Conservation (phyloP, 768 basidiomycete genomes). For the Tremella yokohamensis region DNA sequence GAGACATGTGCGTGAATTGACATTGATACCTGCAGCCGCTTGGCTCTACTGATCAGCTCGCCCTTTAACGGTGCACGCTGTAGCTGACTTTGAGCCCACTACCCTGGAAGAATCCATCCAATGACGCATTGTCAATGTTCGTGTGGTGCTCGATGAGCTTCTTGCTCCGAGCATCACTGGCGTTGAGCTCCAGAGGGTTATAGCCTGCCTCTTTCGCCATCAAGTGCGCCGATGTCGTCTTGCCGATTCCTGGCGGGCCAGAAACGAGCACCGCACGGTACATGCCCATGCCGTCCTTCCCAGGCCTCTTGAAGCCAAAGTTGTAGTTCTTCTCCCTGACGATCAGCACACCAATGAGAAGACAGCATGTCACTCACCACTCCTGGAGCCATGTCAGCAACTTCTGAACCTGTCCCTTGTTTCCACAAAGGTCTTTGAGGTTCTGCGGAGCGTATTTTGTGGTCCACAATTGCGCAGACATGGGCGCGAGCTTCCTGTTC, state of each 20-base stretch:
- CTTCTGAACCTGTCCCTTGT: slow-evolving; percentile 87
- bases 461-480: slow-evolving; percentile 75
- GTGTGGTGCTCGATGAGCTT: slow-evolving; percentile 92
- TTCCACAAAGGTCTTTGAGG: slow-evolving; percentile 89
- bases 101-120: slow-evolving; percentile 68
- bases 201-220: slow-evolving; percentile 86
- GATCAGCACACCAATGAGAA: slow-evolving; percentile 4
- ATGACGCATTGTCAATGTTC: slow-evolving; percentile 80
- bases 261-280: slow-evolving; percentile 85
- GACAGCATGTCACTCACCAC: slow-evolving; percentile 60
- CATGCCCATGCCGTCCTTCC: slow-evolving; percentile 80
- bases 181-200: slow-evolving; percentile 91
- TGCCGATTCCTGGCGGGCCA: slow-evolving; percentile 94
- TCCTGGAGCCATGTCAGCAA: slow-evolving; percentile 78
- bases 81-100: slow-evolving; percentile 31
- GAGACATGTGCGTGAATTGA: slow-evolving; percentile 76
- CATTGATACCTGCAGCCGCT: slow-evolving; percentile 66
- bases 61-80: not conserved
- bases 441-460: slow-evolving; percentile 85
- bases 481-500: slow-evolving; percentile 47
- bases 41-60: slow-evolving; percentile 54
- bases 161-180: slow-evolving; percentile 92
- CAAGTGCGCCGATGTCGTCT: slow-evolving; percentile 92
- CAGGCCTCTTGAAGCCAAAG: slow-evolving; percentile 84
- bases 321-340: slow-evolving; percentile 70